A percentile compares a stretch with the other conserved stretches of the same genome.
phyloP scores from a whole-genome alignment of 2,329 filamentous ascomycete species.

The Neopestalotiopsis sp. region DNA sequence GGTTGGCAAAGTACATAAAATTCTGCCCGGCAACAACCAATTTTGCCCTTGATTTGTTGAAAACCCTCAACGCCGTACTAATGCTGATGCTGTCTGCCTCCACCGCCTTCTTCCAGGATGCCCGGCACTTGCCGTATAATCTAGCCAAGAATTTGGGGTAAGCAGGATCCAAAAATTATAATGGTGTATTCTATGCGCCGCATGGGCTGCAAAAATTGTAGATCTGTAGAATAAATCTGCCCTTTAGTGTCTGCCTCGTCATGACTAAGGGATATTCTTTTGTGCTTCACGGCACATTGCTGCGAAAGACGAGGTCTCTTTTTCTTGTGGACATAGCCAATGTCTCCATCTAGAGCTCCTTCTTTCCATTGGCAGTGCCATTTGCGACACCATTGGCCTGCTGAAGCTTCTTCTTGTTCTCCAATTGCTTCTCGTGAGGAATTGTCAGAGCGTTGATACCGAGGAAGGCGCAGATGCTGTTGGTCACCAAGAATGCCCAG shows the following conservation, averaged over 20 bases:
- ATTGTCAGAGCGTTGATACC: constrained; percentile 97
- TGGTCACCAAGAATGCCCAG: constrained; percentile 92
- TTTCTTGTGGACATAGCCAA: neutral
- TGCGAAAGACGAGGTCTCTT: neutral
- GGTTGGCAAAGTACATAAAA: neutral
- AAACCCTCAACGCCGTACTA: constrained; percentile 15
- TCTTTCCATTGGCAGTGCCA: constrained; percentile 35
- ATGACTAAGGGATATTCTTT: neutral
- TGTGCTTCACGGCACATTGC: neutral
- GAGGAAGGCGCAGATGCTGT: constrained; percentile 87
- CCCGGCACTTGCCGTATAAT: neutral
- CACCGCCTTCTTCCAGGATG: neutral
- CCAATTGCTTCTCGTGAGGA: constrained; percentile 63
- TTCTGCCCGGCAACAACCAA: neutral
- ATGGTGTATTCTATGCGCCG: neutral
- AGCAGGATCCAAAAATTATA: neutral
- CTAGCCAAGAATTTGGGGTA: neutral
- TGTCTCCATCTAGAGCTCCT: constrained; percentile 21
- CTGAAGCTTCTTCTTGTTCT: constrained; percentile 52
- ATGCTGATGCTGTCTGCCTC: constrained; percentile 14
- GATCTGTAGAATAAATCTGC: constrained; percentile 2
- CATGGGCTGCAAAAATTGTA: neutral
- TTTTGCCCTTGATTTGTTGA: constrained; percentile 16
- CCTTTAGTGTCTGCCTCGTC: neutral
- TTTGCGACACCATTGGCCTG: constrained; percentile 25